These are phyloP conservation scores for Quercus lobata DNA, from an alignment of 331 rosid genomes.

Conservation along the genomic window DNA sequence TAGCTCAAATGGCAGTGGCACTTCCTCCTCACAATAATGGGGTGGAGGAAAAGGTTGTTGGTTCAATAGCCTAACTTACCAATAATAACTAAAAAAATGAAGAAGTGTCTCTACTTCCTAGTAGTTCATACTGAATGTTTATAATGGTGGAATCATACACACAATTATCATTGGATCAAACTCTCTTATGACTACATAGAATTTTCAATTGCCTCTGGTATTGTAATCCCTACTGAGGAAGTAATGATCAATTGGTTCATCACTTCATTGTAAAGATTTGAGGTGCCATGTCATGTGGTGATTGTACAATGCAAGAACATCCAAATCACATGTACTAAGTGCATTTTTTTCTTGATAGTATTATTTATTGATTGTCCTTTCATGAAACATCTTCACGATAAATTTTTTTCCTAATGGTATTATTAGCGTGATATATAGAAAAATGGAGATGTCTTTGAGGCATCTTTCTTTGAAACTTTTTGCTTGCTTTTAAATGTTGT, in stretches of 20 bases:
- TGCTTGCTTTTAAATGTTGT: constrained; percentile 23
- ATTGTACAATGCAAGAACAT: too few species aligned
- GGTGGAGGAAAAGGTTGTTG: too few species aligned
- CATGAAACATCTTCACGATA: not conserved
- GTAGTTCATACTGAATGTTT: not conserved
- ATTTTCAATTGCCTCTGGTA: not conserved
- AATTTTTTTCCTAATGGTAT: not conserved
- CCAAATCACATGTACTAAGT: not conserved
- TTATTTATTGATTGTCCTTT: not conserved
- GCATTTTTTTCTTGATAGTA: not conserved
- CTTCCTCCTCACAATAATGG: too few species aligned
- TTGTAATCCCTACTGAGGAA: not conserved
- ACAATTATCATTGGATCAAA: not conserved
- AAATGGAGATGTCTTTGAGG: constrained; percentile 6
- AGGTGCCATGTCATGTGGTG: not conserved
- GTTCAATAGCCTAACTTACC: too few species aligned
- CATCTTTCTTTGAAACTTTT: constrained; percentile 7
- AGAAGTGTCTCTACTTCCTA: not conserved
- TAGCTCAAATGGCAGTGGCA: too few species aligned
- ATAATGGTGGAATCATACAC: not conserved
- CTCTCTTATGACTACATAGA: not conserved
- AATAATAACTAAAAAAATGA: too few species aligned
- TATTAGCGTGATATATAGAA: not conserved
- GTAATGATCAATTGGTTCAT: not conserved
- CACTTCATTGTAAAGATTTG: not conserved